Conservation (phyloP, 2,329 filamentous ascomycete species). For the Penicillium sp. region DNA sequence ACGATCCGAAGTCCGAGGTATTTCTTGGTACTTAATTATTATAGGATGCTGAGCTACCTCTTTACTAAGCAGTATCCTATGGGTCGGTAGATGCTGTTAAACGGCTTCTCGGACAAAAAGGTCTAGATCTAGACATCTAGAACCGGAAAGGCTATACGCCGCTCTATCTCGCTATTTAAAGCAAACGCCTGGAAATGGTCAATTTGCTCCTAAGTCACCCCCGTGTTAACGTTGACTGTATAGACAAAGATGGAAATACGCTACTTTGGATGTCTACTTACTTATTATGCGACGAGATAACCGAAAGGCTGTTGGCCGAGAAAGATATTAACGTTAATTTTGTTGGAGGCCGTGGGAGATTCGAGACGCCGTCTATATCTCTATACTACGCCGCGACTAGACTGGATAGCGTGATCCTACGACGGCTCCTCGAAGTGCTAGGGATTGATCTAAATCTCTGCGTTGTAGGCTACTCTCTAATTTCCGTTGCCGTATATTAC, state of each 20-base stretch:
- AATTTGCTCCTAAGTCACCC: not conserved
- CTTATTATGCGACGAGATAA: slow-evolving; percentile 1
- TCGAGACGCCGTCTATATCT: slow-evolving; percentile 2
- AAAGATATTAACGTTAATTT: slow-evolving; percentile 6
- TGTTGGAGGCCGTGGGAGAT: slow-evolving; percentile 1
- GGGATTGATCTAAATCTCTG: not conserved
- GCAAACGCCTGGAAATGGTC: not conserved
- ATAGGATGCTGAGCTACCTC: not conserved
- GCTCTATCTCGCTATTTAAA: not conserved
- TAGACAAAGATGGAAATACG: slow-evolving; percentile 6
- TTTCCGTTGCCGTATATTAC: not conserved
- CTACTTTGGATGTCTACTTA: slow-evolving; percentile 9
- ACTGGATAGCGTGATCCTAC: slow-evolving; percentile 2
- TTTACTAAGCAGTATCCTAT: slow-evolving; percentile 3
- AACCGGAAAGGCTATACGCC: not conserved
- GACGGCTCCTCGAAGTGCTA: not conserved
- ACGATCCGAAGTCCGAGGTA: not conserved
- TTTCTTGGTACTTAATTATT: not conserved
- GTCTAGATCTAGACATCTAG: not conserved
- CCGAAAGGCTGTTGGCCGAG: not conserved
- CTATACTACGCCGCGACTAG: slow-evolving; percentile 5
- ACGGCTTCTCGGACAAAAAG: slow-evolving; percentile 1
- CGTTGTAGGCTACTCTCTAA: not conserved
- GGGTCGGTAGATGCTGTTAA: slow-evolving; percentile 3
- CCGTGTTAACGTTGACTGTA: not conserved